phyloP scores from a whole-genome alignment of 805 yeast species.

The Candida incommunis region DNA sequence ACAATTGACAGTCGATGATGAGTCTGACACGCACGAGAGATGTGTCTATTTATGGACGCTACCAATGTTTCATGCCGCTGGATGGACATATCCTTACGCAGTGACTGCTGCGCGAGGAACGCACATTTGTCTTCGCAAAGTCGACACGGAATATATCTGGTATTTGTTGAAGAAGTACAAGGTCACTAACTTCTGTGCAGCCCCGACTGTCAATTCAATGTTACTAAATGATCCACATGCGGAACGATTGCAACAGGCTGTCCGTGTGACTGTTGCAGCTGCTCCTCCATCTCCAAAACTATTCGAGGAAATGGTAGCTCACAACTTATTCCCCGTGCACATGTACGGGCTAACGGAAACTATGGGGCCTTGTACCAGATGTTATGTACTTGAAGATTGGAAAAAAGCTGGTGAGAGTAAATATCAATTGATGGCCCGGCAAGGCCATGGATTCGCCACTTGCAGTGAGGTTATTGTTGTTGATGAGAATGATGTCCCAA shows the following conservation, averaged over 20 bases:
- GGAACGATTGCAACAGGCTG: conserved; percentile 12
- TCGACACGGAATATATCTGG: conserved; percentile 22
- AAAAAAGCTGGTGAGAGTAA: conserved; percentile 13
- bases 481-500: conserved; percentile 12
- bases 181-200: conserved; percentile 23
- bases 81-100: conserved; percentile 25
- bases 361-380: conserved; percentile 22
- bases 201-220: conserved; percentile 25
- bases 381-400: conserved; percentile 21
- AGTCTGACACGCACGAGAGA: conserved; percentile 12
- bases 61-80: conserved; percentile 25
- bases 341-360: conserved; percentile 24
- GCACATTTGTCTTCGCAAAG: conserved; percentile 20
- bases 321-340: conserved; percentile 21
- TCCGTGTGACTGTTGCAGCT: conserved; percentile 23
- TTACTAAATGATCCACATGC: conserved; percentile 19
- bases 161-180: conserved; percentile 13
- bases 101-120: conserved; percentile 25
- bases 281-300: conserved; percentile 23
- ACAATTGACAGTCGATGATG: conserved; percentile 6
- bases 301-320: conserved; percentile 19
- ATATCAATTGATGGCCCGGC: conserved; percentile 18
- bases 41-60: conserved; percentile 24
- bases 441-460: conserved; percentile 21
- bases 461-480: conserved; percentile 18